phyloP scores from a whole-genome alignment of 2,329 filamentous ascomycete species.

The Cladophialophora immunda region DNA sequence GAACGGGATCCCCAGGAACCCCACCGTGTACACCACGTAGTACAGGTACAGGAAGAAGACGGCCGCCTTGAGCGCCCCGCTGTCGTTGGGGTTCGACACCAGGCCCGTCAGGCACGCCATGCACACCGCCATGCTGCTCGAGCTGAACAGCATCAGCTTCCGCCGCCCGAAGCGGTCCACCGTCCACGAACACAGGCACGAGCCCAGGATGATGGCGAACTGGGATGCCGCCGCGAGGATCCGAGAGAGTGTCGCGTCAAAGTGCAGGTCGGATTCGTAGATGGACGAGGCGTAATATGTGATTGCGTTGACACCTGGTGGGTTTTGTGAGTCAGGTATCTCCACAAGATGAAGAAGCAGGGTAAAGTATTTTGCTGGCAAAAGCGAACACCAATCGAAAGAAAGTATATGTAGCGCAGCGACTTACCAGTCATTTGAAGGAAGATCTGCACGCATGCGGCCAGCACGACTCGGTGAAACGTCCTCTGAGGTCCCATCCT shows the following conservation, averaged over 20 bases:
- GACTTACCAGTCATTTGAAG: conserved; percentile 53
- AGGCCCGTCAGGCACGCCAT: conserved; percentile 66
- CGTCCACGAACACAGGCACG: not conserved
- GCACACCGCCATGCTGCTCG: conserved; percentile 68
- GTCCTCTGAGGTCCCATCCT: conserved; percentile 65
- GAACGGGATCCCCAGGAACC: conserved; percentile 49
- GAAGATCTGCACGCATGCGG: conserved; percentile 66
- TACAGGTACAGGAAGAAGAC: conserved; percentile 55
- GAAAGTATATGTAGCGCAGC: not conserved
- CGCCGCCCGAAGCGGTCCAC: conserved; percentile 65
- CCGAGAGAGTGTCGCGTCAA: conserved; percentile 51
- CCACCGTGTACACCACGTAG: conserved; percentile 52
- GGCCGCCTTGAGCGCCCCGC: conserved; percentile 48
- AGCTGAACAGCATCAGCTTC: conserved; percentile 76
- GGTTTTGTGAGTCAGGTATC: not conserved
- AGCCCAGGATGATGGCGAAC: conserved; percentile 55
- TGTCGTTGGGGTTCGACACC: conserved; percentile 41
- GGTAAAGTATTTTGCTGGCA: too few species aligned
- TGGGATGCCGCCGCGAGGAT: conserved; percentile 54
- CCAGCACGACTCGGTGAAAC: conserved; percentile 64
- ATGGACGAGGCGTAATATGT: conserved; percentile 55
- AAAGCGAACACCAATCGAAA: not conserved
- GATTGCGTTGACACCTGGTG: conserved; percentile 50
- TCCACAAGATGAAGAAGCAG: too few species aligned
- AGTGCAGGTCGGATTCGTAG: conserved; percentile 53